Evolutionary conservation across 371 early-diverging fungal genomes (phyloP), one percentile per base, ranked within the genome.

Genomic region (Mucor saturninus): DNA sequence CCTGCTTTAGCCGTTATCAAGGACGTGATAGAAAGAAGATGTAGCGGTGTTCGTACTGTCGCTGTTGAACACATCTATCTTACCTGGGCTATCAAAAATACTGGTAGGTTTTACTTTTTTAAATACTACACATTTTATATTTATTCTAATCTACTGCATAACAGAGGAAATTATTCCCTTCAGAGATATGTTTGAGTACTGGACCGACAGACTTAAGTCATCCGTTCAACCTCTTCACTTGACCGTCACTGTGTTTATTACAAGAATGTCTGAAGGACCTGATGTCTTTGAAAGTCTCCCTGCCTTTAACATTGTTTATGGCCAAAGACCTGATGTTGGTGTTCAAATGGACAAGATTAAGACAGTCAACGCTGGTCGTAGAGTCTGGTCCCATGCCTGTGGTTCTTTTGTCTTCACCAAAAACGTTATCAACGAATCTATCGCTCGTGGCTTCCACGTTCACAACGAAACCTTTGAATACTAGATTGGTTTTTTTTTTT

Each of bases 391-490:
- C 0, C 80, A 79, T 54, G 67, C 73, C 1, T 79, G 80, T 55
- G 80, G 80, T 21, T 71, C 77, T 4, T 61, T 66, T 50, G 43
- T 63, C 5, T 77, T 80, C 45, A 80, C 76, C 59, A 32, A 69
- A 29, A 31, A 45, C 5, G 74, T 80, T 9, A 51, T 72, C 15
- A 80, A 68, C 48, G 80, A 21, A 21, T 21, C 74, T 21, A 51
- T 75, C 15, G 35, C 54, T 1, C 67, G 60, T 54, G 56, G 67
- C 30, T 80, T 77, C 67, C 54, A 63, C 30, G 57, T 56, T 37
- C 77, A 77, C 43, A 69, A 73, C 42, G 80, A 80, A 64, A 77
- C 77, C 26, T 80, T 80, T 62, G 80, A 80, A 46, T 77, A 77
- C 48, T 77, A 74, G 35, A 35, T 35, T 8, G 4, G 8, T 8